These are phyloP conservation scores for Xylariaceae sp. DNA, from an alignment of 2,329 filamentous ascomycete genomes.

Conservation along the genomic window DNA sequence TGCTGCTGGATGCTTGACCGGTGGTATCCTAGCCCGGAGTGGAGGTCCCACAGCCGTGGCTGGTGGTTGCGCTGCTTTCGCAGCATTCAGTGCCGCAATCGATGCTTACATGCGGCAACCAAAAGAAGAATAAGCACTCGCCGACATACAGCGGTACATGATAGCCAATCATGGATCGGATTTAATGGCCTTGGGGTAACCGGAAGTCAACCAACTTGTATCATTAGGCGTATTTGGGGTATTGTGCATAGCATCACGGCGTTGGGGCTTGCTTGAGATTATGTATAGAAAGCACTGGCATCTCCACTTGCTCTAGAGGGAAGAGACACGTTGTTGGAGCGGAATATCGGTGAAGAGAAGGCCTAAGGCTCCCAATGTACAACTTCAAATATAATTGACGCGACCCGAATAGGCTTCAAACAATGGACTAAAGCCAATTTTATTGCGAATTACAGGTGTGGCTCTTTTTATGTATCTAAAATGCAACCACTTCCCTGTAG, in stretches of 20 bases:
- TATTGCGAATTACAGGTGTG: too few relatives aligned
- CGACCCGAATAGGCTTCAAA: too few relatives aligned
- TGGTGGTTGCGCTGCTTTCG: conserved; percentile 88
- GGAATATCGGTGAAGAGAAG: too few relatives aligned
- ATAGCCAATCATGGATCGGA: not conserved
- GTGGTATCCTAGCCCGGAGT: conserved; percentile 79
- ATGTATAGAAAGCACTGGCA: conserved; percentile 10
- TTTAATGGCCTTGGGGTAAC: not conserved
- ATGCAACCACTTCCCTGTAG: too few relatives aligned
- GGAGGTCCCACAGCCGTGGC: conserved; percentile 86
- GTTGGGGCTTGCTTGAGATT: conserved; percentile 6
- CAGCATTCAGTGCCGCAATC: conserved; percentile 86
- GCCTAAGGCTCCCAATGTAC: too few relatives aligned
- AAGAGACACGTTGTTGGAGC: not conserved
- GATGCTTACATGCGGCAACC: conserved; percentile 87
- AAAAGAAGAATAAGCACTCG: conserved; percentile 54
- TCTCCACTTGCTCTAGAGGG: conserved; percentile 18
- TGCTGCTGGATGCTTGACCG: conserved; percentile 83
- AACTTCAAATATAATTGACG: too few relatives aligned
- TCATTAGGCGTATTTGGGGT: conserved; percentile 3
- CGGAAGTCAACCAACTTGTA: not conserved
- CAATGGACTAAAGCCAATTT: too few relatives aligned
- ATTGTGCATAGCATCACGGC: conserved; percentile 19
- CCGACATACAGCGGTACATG: not conserved
- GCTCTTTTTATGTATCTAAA: too few relatives aligned